Evolutionary conservation across 768 basidiomycete species (phyloP).

Genomic region (Boletus tylopilopsis): DNA sequence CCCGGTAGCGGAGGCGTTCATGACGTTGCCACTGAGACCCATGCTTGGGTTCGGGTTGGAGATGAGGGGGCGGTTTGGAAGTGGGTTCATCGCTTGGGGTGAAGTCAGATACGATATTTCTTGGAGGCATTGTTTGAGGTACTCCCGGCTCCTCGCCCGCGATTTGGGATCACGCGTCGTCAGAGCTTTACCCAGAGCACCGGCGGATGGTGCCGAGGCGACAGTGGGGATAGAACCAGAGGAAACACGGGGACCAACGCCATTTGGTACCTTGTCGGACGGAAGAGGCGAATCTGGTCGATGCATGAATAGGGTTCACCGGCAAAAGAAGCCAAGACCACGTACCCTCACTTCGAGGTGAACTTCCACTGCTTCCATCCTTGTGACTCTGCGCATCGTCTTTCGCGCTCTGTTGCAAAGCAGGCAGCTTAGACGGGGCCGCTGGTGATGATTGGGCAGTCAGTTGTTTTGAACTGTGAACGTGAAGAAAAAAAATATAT

Average conservation of each 20-base stretch:
- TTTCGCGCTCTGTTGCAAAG: constrained; percentile 61
- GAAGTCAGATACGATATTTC: constrained; percentile 98
- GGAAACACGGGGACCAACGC: constrained; percentile 49
- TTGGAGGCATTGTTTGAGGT: constrained; percentile 98
- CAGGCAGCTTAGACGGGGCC: constrained; percentile 62
- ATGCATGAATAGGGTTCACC: not conserved
- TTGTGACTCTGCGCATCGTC: constrained; percentile 73
- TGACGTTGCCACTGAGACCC: constrained; percentile 15
- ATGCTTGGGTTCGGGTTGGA: constrained; percentile 42
- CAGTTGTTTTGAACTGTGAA: constrained; percentile 75
- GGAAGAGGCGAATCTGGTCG: constrained; percentile 65
- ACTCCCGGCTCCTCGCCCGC: constrained; percentile 90
- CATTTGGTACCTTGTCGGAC: constrained; percentile 68
- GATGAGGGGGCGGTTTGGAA: constrained; percentile 79
- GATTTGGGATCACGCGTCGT: constrained; percentile 93
- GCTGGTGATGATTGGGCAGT: constrained; percentile 50
- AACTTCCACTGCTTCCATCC: constrained; percentile 77
- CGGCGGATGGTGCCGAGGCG: constrained; percentile 32
- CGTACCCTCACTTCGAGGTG: constrained; percentile 80
- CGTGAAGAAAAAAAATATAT: constrained; percentile 32
- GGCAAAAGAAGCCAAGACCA: not conserved
- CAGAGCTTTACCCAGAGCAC: constrained; percentile 61
- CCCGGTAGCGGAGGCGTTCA: constrained; percentile 15
- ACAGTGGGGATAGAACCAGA: constrained; percentile 41
- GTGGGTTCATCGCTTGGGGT: constrained; percentile 94